Evolutionary conservation across 805 yeast species (phyloP).

Genomic region (Starmerella bombicola): DNA sequence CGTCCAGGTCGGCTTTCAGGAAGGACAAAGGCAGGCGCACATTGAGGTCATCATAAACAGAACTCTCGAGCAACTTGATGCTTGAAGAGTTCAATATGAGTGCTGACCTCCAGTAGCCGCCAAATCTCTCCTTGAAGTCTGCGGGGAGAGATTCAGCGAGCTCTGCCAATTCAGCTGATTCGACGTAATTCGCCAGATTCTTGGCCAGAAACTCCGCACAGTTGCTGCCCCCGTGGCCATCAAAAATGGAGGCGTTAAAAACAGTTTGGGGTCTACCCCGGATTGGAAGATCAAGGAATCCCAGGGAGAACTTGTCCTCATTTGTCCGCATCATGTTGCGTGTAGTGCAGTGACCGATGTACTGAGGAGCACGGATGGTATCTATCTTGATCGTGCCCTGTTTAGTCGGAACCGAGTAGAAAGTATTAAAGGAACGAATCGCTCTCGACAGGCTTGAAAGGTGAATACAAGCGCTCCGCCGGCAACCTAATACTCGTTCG

Average conservation of each 20-base stretch:
- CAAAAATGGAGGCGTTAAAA: constrained; percentile 67
- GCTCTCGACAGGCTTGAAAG: too few relatives aligned
- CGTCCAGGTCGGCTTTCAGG: constrained; percentile 52
- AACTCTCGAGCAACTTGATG: constrained; percentile 34
- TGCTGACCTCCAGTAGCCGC: constrained; percentile 69
- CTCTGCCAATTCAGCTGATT: constrained; percentile 29
- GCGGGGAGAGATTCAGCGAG: constrained; percentile 37
- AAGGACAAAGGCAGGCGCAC: constrained; percentile 52
- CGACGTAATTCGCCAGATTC: constrained; percentile 45
- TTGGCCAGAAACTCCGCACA: constrained; percentile 51
- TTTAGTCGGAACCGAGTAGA: constrained; percentile 12
- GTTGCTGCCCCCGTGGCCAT: constrained; percentile 87
- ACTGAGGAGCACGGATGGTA: constrained; percentile 51
- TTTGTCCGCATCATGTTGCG: constrained; percentile 66
- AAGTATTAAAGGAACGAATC: constrained; percentile 15
- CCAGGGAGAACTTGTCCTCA: constrained; percentile 69
- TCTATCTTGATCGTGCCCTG: constrained; percentile 37
- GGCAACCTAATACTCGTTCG: too few relatives aligned
- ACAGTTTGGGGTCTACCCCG: constrained; percentile 29
- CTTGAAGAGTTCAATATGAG: constrained; percentile 5
- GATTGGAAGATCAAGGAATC: constrained; percentile 37
- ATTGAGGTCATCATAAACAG: constrained; percentile 42
- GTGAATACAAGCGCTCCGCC: too few relatives aligned
- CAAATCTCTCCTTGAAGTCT: constrained; percentile 48
- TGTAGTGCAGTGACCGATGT: constrained; percentile 66